phyloP scores from a whole-genome alignment of 768 basidiomycete species.

The Leccinum truebloodii region DNA sequence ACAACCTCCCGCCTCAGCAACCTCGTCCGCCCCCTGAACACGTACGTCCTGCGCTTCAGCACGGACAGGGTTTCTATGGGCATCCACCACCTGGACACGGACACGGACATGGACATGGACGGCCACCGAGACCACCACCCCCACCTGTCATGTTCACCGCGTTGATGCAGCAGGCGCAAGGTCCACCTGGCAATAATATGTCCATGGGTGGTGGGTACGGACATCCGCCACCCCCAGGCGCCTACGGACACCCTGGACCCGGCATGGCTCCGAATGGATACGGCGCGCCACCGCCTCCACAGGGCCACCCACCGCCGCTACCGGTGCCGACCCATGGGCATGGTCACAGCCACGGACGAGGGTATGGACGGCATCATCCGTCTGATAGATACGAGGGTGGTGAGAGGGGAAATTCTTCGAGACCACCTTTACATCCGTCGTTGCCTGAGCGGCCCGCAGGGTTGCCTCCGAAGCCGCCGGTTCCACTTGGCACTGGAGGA shows the following conservation, averaged over 20 bases:
- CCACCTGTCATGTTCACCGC: conserved; percentile 31
- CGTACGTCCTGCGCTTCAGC: conserved; percentile 36
- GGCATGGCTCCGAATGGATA: conserved; percentile 20
- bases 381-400: conserved; percentile 19
- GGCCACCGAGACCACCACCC: conserved; percentile 27
- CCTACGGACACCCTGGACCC: conserved; percentile 15
- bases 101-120: conserved; percentile 29
- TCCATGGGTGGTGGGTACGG: conserved; percentile 17
- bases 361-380: conserved; percentile 12
- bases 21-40: conserved; percentile 32
- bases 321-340: conserved; percentile 10
- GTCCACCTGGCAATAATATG: conserved; percentile 10
- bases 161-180: conserved; percentile 30
- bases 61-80: conserved; percentile 29
- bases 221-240: conserved; percentile 9
- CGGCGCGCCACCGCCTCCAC: conserved; percentile 13
- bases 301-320: conserved; percentile 22
- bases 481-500: conserved; percentile 13
- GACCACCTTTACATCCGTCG: conserved; percentile 17
- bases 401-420: conserved; percentile 9
- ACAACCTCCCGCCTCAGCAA: conserved; percentile 33
- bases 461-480: conserved; percentile 23
- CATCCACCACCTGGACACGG: conserved; percentile 35
- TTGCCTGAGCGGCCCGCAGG: conserved; percentile 22
- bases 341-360: conserved; percentile 12